phyloP scores from a whole-genome alignment of 208 protist genomes.

The Acanthamoeba royreba region DNA sequence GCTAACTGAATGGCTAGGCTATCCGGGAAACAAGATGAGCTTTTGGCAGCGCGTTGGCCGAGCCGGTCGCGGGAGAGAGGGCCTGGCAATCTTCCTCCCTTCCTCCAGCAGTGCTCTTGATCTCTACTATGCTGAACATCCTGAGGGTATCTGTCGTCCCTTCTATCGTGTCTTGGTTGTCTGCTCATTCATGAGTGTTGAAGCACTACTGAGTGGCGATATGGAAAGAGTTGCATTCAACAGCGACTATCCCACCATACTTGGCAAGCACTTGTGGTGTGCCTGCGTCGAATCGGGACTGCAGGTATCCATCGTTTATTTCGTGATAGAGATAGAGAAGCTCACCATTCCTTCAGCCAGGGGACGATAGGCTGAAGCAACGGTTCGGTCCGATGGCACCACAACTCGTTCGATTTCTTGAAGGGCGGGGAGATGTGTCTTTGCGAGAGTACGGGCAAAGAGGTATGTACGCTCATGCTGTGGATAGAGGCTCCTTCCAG shows the following conservation, averaged over 20 bases:
- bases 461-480: not conserved
- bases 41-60: not conserved
- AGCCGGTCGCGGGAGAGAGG: not conserved
- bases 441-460: not conserved
- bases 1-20: not conserved
- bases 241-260: not conserved
- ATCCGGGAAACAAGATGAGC: conserved; percentile 21
- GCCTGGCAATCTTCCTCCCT: not conserved
- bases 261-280: not conserved
- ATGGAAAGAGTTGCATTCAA: not conserved
- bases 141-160: not conserved
- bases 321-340: not conserved
- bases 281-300: not conserved
- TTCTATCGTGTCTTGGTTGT: not conserved
- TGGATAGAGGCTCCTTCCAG: not conserved
- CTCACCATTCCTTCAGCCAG: not conserved
- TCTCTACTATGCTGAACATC: not conserved
- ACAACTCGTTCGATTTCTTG: not conserved
- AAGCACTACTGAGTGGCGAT: not conserved
- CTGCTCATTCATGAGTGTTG: not conserved
- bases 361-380: not conserved
- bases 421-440: not conserved
- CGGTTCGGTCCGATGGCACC: not conserved
- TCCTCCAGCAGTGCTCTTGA: not conserved
- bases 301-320: not conserved